A percentile compares a stretch with the other conserved stretches of the same genome.
phyloP scores from a whole-genome alignment of 441 rosid genomes.

The Mallotus japonicus region DNA sequence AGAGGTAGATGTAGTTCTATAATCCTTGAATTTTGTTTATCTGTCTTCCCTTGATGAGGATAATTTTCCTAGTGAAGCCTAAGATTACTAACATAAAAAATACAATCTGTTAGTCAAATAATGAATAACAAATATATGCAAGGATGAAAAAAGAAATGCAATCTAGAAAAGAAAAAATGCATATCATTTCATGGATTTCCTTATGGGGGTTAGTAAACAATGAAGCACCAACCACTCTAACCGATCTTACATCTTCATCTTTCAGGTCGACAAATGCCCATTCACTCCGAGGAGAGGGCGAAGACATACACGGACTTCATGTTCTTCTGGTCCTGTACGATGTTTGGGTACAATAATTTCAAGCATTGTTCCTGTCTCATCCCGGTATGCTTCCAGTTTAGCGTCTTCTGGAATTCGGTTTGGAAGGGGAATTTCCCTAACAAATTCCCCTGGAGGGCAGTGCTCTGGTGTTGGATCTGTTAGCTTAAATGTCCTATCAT shows the following conservation, averaged over 20 bases:
- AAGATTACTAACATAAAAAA: constrained; percentile 1
- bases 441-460: constrained; percentile 87
- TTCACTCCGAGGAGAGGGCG: constrained; percentile 58
- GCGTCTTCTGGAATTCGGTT: constrained; percentile 88
- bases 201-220: constrained; percentile 45
- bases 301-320: constrained; percentile 79
- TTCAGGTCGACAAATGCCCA: constrained; percentile 40
- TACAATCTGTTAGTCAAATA: neutral
- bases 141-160: neutral
- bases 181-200: constrained; percentile 39
- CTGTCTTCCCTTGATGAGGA: constrained; percentile 7
- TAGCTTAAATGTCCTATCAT: constrained; percentile 81
- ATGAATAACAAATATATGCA: neutral
- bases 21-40: neutral
- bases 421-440: constrained; percentile 69
- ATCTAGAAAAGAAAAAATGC: constrained; percentile 26
- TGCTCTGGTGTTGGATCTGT: constrained; percentile 94
- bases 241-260: constrained; percentile 36
- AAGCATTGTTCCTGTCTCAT: constrained; percentile 69
- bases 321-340: constrained; percentile 84
- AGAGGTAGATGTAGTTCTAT: neutral
- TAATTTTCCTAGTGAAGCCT: constrained; percentile 16
- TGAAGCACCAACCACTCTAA: constrained; percentile 39
- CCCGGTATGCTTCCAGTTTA: constrained; percentile 69
- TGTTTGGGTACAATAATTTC: constrained; percentile 82